These are phyloP conservation scores for Paxillus involutus DNA, from an alignment of 768 basidiomycete species.

Conservation along the genomic window DNA sequence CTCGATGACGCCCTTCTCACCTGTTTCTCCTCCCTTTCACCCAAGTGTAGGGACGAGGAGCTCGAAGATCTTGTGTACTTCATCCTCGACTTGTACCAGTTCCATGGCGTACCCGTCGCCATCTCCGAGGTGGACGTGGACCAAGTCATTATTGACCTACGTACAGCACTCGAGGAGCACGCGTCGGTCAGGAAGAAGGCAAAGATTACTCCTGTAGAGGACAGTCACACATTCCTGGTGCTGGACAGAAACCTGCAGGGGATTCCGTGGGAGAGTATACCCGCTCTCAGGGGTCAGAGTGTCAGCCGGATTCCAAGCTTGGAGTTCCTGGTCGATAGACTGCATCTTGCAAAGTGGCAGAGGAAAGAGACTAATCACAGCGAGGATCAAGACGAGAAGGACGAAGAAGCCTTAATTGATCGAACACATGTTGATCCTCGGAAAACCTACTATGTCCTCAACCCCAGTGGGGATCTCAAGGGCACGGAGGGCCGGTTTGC, in stretches of 20 bases:
- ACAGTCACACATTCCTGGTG: constrained; percentile 83
- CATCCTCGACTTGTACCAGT: constrained; percentile 90
- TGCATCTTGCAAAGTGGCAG: constrained; percentile 58
- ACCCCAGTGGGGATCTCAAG: constrained; percentile 88
- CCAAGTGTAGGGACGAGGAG: constrained; percentile 88
- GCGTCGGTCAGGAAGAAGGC: constrained; percentile 37
- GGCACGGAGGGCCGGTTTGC: constrained; percentile 82
- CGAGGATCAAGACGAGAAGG: constrained; percentile 12
- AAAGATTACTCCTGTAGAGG: constrained; percentile 31
- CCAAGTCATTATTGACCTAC: constrained; percentile 86
- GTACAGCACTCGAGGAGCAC: constrained; percentile 74
- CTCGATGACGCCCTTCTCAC: constrained; percentile 78
- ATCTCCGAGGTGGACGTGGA: constrained; percentile 90
- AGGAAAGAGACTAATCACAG: constrained; percentile 17
- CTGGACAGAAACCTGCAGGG: constrained; percentile 88
- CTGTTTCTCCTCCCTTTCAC: constrained; percentile 82
- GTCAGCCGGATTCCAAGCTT: constrained; percentile 92
- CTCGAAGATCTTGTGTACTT: constrained; percentile 94
- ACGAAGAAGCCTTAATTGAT: constrained; percentile 31
- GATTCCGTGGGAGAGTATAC: constrained; percentile 95
- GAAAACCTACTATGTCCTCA: constrained; percentile 82
- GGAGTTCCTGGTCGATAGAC: constrained; percentile 83
- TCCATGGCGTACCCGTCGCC: constrained; percentile 86
- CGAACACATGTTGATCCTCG: constrained; percentile 60
- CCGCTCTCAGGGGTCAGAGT: constrained; percentile 77